These are phyloP conservation scores for Capronia coronata DNA, from an alignment of 2,329 filamentous ascomycete genomes.

Conservation along the genomic window DNA sequence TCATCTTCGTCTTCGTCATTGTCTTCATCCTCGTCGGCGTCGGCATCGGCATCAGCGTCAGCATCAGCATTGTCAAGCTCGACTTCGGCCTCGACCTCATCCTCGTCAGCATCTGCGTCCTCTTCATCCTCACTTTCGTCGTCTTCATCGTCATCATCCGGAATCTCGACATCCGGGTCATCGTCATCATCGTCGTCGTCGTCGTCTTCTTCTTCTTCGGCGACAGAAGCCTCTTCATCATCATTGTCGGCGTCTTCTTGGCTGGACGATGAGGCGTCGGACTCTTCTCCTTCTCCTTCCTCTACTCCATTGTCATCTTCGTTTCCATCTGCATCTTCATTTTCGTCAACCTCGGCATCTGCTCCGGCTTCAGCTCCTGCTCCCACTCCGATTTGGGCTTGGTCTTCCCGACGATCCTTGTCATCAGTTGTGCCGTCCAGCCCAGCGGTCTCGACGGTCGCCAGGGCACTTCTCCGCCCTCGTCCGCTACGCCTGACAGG, in stretches of 20 bases:
- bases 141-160: constrained; percentile 12
- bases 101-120: constrained; percentile 11
- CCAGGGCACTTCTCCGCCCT: constrained; percentile 22
- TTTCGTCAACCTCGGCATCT: constrained; percentile 7
- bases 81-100: constrained; percentile 10
- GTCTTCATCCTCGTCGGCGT: constrained; percentile 13
- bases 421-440: constrained; percentile 6
- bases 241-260: constrained; percentile 5
- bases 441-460: constrained; percentile 12
- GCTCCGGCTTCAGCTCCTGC: constrained; percentile 2
- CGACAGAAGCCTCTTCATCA: constrained; percentile 6
- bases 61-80: constrained; percentile 12
- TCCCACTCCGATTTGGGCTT: constrained; percentile 1
- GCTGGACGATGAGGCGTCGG: not conserved
- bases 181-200: constrained; percentile 15
- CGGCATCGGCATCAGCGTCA: constrained; percentile 12
- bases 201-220: constrained; percentile 7
- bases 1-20: not conserved
- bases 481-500: constrained; percentile 25
- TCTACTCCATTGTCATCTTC: not conserved
- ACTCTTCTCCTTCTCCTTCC: not conserved
- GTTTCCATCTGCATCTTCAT: not conserved
- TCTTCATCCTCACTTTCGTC: constrained; percentile 15
- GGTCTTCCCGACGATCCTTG: not conserved
- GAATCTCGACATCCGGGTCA: constrained; percentile 10